Conservation (phyloP, 345 rosid genomes). For the Pistacia atlantica region DNA sequence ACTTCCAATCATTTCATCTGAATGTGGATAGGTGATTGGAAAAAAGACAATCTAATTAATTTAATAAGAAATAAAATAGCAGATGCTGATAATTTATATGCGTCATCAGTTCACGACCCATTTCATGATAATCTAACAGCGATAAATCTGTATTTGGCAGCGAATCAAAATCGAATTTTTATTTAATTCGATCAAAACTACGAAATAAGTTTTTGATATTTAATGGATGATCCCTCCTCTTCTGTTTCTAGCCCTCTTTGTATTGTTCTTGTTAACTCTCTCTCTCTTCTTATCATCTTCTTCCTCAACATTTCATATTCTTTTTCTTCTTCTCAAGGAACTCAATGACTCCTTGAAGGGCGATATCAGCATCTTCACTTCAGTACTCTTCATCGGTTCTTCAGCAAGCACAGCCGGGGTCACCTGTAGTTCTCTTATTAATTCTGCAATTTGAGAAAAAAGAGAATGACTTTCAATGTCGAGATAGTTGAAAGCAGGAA, state of each 20-base stretch:
- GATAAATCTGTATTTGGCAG: too few species aligned
- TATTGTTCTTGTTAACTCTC: neutral
- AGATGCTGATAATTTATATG: neutral
- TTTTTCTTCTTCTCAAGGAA: constrained; percentile 31
- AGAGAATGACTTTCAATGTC: constrained; percentile 32
- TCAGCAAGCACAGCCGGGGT: constrained; percentile 55
- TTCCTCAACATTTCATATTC: constrained; percentile 2
- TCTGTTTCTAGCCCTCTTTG: too few species aligned
- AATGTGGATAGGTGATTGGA: neutral
- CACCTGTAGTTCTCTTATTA: constrained; percentile 34
- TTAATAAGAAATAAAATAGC: neutral
- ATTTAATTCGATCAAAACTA: too few species aligned
- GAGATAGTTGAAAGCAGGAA: constrained; percentile 44
- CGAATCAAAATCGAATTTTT: too few species aligned
- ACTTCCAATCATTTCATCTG: neutral
- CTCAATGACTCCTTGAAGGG: constrained; percentile 30
- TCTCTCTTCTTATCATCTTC: constrained; percentile 3
- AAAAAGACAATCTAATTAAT: neutral
- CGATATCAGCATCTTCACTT: constrained; percentile 42
- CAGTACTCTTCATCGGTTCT: constrained; percentile 45
- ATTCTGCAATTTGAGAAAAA: constrained; percentile 33
- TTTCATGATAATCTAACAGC: too few species aligned
- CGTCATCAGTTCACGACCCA: too few species aligned
- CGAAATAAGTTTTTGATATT: too few species aligned
- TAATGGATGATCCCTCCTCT: too few species aligned